These are phyloP conservation scores for Bipolaris bicolor DNA, from an alignment of 2,329 filamentous ascomycete species.

Conservation along the genomic window DNA sequence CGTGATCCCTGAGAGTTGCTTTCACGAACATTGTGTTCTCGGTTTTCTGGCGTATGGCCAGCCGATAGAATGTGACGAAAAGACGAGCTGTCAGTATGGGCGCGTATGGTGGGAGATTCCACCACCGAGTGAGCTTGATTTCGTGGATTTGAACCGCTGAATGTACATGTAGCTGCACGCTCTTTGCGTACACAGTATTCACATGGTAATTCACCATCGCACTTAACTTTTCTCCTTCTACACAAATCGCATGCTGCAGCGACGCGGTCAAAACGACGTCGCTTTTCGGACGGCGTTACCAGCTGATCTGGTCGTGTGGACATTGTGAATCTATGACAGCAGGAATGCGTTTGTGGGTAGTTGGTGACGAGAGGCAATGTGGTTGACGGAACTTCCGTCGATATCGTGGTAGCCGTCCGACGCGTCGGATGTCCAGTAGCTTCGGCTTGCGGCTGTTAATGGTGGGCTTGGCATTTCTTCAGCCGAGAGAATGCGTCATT, in stretches of 20 bases:
- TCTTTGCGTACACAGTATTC: constrained; percentile 55
- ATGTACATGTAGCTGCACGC: constrained; percentile 50
- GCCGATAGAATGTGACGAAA: constrained; percentile 5
- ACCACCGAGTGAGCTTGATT: constrained; percentile 40
- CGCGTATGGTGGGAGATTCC: constrained; percentile 32
- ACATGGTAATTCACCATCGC: constrained; percentile 59
- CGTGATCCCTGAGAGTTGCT: constrained; percentile 5
- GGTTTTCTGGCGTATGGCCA: constrained; percentile 8
- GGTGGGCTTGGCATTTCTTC: constrained; percentile 8
- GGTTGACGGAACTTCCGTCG: constrained; percentile 10
- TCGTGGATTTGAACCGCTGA: constrained; percentile 49
- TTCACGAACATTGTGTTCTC: constrained; percentile 12
- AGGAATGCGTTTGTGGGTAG: neutral
- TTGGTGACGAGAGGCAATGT: neutral
- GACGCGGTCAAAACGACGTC: constrained; percentile 36
- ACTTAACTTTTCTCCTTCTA: constrained; percentile 54
- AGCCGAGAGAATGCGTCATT: constrained; percentile 1
- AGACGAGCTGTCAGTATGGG: constrained; percentile 2
- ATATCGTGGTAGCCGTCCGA: neutral
- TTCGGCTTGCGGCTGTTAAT: constrained; percentile 3
- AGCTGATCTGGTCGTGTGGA: constrained; percentile 6
- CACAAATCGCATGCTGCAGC: constrained; percentile 41
- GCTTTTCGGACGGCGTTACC: constrained; percentile 23
- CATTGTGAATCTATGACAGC: neutral
- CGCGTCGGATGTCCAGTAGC: neutral